Evolutionary conservation across 208 protist species (phyloP).

Genomic region (Leishmania mexicana): DNA sequence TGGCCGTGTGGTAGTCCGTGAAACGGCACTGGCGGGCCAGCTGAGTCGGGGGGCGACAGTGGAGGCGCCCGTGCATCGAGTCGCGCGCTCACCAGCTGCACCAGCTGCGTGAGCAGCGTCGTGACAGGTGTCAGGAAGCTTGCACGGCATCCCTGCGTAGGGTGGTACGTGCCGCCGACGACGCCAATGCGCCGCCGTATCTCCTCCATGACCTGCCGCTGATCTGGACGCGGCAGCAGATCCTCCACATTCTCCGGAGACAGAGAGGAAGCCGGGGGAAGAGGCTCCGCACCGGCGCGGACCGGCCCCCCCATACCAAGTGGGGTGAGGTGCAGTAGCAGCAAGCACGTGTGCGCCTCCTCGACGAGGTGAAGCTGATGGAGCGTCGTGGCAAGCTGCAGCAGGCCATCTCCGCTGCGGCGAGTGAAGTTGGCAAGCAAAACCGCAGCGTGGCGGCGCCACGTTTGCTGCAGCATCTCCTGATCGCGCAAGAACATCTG

Average conservation of each 20-base stretch:
- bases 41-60: constrained; percentile 5
- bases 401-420: constrained; percentile 52
- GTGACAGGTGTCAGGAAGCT: constrained; percentile 70
- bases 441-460: constrained; percentile 61
- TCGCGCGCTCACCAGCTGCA: constrained; percentile 45
- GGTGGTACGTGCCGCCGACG: constrained; percentile 65
- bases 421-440: constrained; percentile 72
- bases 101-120: constrained; percentile 65
- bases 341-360: constrained; percentile 76
- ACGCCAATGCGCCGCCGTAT: constrained; percentile 59
- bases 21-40: constrained; percentile 22
- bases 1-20: constrained; percentile 53
- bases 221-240: constrained; percentile 39
- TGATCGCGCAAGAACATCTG: constrained; percentile 18
- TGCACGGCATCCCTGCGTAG: constrained; percentile 43
- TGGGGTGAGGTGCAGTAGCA: constrained; percentile 58
- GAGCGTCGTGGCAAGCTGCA: constrained; percentile 52
- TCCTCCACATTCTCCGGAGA: constrained; percentile 20
- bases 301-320: constrained; percentile 29
- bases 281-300: constrained; percentile 26
- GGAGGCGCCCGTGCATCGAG: constrained; percentile 37
- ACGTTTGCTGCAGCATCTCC: constrained; percentile 29
- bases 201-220: constrained; percentile 48
- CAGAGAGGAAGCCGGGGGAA: constrained; percentile 11
- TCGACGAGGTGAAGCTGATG: constrained; percentile 43